Base-by-base conservation (phyloP, 768 basidiomycete species). In the Clitopilus hobsonii region DNA sequence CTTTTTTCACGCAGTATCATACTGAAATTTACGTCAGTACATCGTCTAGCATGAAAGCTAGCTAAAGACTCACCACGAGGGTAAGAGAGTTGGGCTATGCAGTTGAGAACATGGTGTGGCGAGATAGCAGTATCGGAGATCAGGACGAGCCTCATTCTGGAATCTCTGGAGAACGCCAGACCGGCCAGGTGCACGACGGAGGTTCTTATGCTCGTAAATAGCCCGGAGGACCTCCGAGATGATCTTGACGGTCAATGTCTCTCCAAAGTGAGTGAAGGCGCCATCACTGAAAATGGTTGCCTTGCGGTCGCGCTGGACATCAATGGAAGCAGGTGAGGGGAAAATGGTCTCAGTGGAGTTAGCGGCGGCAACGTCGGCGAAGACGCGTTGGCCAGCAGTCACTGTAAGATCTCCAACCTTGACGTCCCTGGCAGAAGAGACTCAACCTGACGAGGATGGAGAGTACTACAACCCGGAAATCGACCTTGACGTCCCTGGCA, bases 71-170 rank as follows among this genome's bases (percentile, higher is more conserved):
- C 65, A 82, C 81, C 72, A 83, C 71, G 28, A 90, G 62, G 23
- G 82, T 70, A 78, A 91, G 71, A 1, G 83, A 81, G 6, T 78
- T 80, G 0, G 89, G 86, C 88, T 88, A 90, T 16, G 87, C 82
- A 3, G 73, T 73, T 10, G 78, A 71, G n/a, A 71, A 53, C 61
- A 82, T 77, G 1, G 73, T 66, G 1, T 65, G 55, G 81, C 77
- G 56, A 91, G 70, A 65, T 89, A 91, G 53, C 76, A 73, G 60
- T 78, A 78, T 8, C 70, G 71, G 22, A 83, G 67, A 48, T 82
- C 76, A 5, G 76, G 81, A 41, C 78, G 71, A 36, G 73, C 69
- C 2, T 61, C 58, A 52, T 83, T 76, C 50, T 72, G 63, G 75
- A 83, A 88, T 52, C 86, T 65, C 5, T 41, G 47, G 18, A 93